Percentiles rank a stretch among this genome's conserved stretches.
phyloP scores from a whole-genome alignment of 805 yeast genomes.

The Ogataea parapolymorpha region DNA sequence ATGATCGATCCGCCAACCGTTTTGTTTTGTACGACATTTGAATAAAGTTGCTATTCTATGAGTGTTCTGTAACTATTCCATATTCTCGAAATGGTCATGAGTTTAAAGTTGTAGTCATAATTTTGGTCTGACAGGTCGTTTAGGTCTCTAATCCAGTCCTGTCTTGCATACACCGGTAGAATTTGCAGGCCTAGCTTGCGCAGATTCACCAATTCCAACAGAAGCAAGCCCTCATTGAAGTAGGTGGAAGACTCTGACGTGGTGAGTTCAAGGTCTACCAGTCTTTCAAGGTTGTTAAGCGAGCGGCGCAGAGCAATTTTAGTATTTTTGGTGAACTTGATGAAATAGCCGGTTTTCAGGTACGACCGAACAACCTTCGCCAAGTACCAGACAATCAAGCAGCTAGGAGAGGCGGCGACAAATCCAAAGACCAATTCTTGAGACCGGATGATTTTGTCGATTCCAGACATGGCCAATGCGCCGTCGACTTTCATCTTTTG shows the following conservation, averaged over 20 bases:
- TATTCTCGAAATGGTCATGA: constrained; percentile 51
- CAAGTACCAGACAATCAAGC: constrained; percentile 52
- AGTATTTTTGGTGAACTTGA: constrained; percentile 32
- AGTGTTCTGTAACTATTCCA: constrained; percentile 53
- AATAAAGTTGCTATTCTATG: constrained; percentile 1
- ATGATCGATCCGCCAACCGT: not conserved
- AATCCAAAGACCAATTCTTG: constrained; percentile 94
- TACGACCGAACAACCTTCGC: constrained; percentile 31
- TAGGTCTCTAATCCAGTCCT: constrained; percentile 62
- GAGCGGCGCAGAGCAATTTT: constrained; percentile 39
- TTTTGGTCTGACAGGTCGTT: constrained; percentile 50
- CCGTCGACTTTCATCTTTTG: constrained; percentile 97
- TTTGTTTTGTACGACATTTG: not conserved
- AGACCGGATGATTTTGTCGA: constrained; percentile 81
- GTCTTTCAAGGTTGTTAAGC: constrained; percentile 43
- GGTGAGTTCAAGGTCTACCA: constrained; percentile 19
- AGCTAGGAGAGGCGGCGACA: constrained; percentile 83
- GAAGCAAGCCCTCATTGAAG: constrained; percentile 53
- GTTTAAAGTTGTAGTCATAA: constrained; percentile 37
- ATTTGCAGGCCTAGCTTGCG: constrained; percentile 45
- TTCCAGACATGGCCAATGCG: constrained; percentile 82
- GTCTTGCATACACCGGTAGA: constrained; percentile 46
- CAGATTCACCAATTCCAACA: constrained; percentile 63
- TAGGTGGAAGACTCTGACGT: constrained; percentile 28
- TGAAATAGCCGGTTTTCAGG: constrained; percentile 37